These are phyloP conservation scores for Neonectria ditissima DNA, from an alignment of 2,329 filamentous ascomycete genomes.

Conservation along the genomic window DNA sequence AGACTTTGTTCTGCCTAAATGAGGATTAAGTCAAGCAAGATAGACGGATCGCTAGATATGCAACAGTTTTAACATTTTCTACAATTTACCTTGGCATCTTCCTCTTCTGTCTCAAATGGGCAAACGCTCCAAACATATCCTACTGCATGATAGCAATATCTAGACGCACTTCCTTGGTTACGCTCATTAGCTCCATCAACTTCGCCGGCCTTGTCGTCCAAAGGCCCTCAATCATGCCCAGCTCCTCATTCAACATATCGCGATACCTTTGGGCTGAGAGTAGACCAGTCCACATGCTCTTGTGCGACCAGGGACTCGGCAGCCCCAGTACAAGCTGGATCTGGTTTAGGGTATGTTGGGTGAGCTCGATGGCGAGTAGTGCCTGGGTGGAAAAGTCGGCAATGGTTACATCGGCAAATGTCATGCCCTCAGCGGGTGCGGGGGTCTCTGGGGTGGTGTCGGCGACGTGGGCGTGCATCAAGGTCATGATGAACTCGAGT, in stretches of 20 bases:
- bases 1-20: neutral
- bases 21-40: neutral
- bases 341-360: slow-evolving; percentile 28
- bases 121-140: no score
- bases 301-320: slow-evolving; percentile 17
- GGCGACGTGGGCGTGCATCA: slow-evolving; percentile 22
- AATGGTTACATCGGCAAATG: slow-evolving; percentile 25
- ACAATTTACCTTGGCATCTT: no score
- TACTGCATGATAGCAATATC: no score
- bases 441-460: neutral
- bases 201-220: slow-evolving; percentile 17
- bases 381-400: slow-evolving; percentile 31
- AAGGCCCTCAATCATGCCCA: slow-evolving; percentile 13
- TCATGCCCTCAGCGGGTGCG: slow-evolving; percentile 3
- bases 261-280: slow-evolving; percentile 17
- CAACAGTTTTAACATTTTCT: no score
- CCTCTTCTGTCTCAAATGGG: no score
- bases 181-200: slow-evolving; percentile 9
- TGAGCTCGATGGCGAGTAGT: slow-evolving; percentile 33
- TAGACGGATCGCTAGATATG: neutral
- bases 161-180: no score
- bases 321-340: slow-evolving; percentile 34
- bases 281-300: slow-evolving; percentile 25
- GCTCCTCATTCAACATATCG: slow-evolving; percentile 29
- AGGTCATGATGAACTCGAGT: slow-evolving; percentile 31